Evolutionary conservation across 306 rosid genomes (phyloP), one percentile per base, ranked within the genome.

Genomic region (Lathyrus aphaca): DNA sequence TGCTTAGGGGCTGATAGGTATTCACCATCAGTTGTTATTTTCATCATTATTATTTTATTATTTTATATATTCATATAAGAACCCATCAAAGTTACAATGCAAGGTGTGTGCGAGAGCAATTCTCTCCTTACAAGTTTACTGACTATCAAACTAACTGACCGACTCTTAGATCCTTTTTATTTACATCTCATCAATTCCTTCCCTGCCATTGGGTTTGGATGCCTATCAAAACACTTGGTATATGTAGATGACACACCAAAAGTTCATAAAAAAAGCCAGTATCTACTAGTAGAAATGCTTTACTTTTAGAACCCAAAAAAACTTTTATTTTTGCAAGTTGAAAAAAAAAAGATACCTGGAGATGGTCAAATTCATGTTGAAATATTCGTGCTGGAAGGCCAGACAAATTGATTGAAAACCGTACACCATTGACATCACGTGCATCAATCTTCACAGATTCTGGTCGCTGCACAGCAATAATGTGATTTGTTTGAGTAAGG

Each of bases 281-380:
- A 40, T 17, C 50, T n/a, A 44, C 27, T 53, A 71, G 15, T 23
- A 45, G 64, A 7, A 21, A 66, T 12, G 4, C 27, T 48, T 51
- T 51, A 51, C 10, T 51, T 8, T 51, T 10, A 19, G n/a, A 4
- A 51, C 11, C 2, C 16, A 45, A 18, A 50, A 18, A 8, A 16
- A 3, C 29, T 4, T 53, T 53, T 44, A 18, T 37, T 71, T 32
- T 57, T 45, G 19, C n/a, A 44, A 45, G 73, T 61, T 27, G 38
- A 79, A 74, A 61, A 35, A n/a, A 30, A 30, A 35, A 68, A 40
- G 59, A 45, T 53, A 90, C 98, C 94, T 87, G 85, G 81, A 94
- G 76, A 83, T 94, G 98, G 74, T 94, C 97, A 74, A 84, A 94
- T 72, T 94, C 98, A 71, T 94, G 98, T 85, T 90, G 98, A 81